Conservation (phyloP, 345 rosid genomes). For the Durio zibethinus region DNA sequence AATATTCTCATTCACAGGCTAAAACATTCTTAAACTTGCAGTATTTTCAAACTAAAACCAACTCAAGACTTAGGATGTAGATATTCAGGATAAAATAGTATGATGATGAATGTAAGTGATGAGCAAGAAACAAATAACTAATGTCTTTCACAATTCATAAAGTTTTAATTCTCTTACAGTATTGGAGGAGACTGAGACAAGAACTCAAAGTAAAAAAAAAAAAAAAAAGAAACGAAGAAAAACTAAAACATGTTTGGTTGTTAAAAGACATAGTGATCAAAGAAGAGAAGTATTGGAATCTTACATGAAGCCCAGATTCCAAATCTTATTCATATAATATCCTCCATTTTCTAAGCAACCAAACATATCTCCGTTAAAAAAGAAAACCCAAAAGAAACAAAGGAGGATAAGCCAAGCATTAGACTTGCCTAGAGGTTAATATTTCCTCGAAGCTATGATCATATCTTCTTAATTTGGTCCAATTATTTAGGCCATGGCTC, state of each 20-base stretch:
- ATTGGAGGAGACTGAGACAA: not conserved
- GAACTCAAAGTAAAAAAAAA: not conserved
- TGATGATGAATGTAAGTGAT: not conserved
- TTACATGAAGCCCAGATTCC: not conserved
- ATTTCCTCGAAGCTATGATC: constrained; percentile 19
- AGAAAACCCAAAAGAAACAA: not conserved
- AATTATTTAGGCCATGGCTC: constrained; percentile 23
- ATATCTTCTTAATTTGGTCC: not conserved
- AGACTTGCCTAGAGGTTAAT: constrained; percentile 63
- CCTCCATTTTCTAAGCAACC: constrained; percentile 36
- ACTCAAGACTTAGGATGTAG: not conserved
- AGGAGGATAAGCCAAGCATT: constrained; percentile 50
- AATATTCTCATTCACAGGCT: not conserved
- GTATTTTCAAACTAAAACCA: not conserved
- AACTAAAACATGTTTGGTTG: constrained; percentile 9
- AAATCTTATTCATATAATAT: constrained; percentile 15
- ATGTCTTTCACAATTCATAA: not conserved
- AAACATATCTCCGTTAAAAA: constrained; percentile 28
- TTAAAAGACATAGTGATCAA: not conserved
- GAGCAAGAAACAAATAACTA: constrained; percentile 1
- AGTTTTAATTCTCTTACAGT: constrained; percentile 6
- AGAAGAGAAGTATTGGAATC: constrained; percentile 16
- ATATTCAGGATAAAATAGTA: not conserved
- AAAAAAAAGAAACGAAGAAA: not conserved
- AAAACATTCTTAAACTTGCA: not conserved